These are phyloP conservation scores for Fusarium agapanthi DNA, from an alignment of 2,329 filamentous ascomycete genomes.

Conservation along the genomic window DNA sequence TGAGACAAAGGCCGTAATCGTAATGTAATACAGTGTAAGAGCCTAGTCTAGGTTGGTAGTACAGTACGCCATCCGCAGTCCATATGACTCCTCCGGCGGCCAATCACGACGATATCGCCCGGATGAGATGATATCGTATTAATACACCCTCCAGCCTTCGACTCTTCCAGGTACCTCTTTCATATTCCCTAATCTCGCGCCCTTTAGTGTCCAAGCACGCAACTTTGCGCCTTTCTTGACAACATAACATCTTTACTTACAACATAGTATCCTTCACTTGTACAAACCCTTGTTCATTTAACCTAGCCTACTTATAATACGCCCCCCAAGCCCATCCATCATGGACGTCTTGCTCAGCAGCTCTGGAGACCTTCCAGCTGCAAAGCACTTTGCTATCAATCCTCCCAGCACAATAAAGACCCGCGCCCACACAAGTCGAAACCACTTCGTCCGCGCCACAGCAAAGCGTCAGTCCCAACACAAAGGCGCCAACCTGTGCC, in stretches of 20 bases:
- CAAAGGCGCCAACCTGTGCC: constrained; percentile 29
- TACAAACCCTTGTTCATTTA: neutral
- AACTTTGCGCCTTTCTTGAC: constrained; percentile 40
- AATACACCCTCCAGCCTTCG: constrained; percentile 28
- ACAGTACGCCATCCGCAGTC: constrained; percentile 33
- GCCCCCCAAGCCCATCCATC: constrained; percentile 5
- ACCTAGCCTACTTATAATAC: constrained; percentile 9
- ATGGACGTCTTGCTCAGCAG: constrained; percentile 38
- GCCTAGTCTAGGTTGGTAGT: constrained; percentile 6
- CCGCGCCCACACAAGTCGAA: constrained; percentile 35
- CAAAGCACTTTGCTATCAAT: constrained; percentile 31
- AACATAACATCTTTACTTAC: constrained; percentile 29
- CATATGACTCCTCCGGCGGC: constrained; percentile 40
- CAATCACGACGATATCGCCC: constrained; percentile 33
- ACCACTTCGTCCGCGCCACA: constrained; percentile 45
- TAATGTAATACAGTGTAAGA: neutral
- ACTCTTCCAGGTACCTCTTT: constrained; percentile 35
- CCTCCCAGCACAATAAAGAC: constrained; percentile 12
- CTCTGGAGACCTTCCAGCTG: constrained; percentile 33
- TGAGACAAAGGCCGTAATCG: constrained; percentile 6
- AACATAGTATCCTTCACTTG: constrained; percentile 22
- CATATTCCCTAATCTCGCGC: constrained; percentile 30
- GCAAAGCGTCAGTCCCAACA: constrained; percentile 44
- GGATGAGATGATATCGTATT: constrained; percentile 37
- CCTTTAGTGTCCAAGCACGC: constrained; percentile 38